These are phyloP conservation scores for Sarcodon aspratus DNA, from an alignment of 768 basidiomycete species.

Conservation along the genomic window DNA sequence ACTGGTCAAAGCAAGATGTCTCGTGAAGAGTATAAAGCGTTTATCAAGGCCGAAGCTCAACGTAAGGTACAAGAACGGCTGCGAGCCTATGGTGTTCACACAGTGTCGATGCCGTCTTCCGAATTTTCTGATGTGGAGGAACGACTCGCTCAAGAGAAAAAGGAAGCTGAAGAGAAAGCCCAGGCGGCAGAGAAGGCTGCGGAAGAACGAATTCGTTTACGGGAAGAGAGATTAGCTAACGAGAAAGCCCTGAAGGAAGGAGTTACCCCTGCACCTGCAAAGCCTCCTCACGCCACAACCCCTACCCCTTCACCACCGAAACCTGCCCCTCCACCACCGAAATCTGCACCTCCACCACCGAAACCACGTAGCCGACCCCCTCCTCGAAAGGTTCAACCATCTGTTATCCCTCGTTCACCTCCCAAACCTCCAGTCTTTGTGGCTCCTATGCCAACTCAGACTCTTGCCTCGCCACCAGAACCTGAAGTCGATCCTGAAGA, in stretches of 20 bases:
- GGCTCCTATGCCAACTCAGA: not conserved
- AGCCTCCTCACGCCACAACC: slow-evolving; percentile 19
- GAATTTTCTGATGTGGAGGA: slow-evolving; percentile 81
- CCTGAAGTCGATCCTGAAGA: slow-evolving; percentile 72
- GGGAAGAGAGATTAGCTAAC: slow-evolving; percentile 63
- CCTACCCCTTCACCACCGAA: slow-evolving; percentile 30
- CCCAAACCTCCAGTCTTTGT: slow-evolving; percentile 11
- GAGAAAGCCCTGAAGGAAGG: slow-evolving; percentile 57
- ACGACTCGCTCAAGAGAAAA: slow-evolving; percentile 74
- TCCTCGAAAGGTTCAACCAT: slow-evolving; percentile 25
- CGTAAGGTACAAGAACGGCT: slow-evolving; percentile 77
- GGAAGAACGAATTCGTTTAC: slow-evolving; percentile 62
- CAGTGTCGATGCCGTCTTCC: slow-evolving; percentile 28
- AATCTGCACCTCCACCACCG: slow-evolving; percentile 20
- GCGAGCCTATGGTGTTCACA: slow-evolving; percentile 68
- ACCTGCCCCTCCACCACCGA: slow-evolving; percentile 27
- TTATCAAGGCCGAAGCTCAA: slow-evolving; percentile 68
- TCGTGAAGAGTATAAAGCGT: slow-evolving; percentile 70
- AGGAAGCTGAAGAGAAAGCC: slow-evolving; percentile 83
- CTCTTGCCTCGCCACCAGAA: slow-evolving; percentile 15
- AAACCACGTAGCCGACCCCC: slow-evolving; percentile 15
- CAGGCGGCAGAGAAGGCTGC: slow-evolving; percentile 70
- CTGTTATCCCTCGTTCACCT: slow-evolving; percentile 15
- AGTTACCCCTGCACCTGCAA: slow-evolving; percentile 14
- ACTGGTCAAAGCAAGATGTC: slow-evolving; percentile 71